These are phyloP conservation scores for Rhododendron simsii DNA, from an alignment of 148 eudicot species.

Conservation along the genomic window DNA sequence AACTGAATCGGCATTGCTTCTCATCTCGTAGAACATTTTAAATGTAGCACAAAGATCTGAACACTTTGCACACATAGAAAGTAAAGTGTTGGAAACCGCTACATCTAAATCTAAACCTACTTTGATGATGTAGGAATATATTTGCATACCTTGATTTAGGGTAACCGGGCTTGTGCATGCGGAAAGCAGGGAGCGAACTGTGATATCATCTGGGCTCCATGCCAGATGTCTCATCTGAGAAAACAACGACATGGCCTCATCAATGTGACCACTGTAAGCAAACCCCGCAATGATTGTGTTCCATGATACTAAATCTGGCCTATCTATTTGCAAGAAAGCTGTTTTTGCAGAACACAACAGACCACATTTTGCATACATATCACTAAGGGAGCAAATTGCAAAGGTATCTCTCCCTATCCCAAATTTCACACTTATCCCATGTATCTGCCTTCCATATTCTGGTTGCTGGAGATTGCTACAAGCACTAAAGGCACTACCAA, in stretches of 20 bases:
- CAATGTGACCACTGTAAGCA: slow-evolving; percentile 29
- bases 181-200: slow-evolving; percentile 36
- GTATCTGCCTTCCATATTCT: slow-evolving; percentile 37
- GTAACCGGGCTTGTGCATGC: slow-evolving; percentile 21
- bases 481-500: slow-evolving; percentile 38
- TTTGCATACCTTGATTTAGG: slow-evolving; percentile 30
- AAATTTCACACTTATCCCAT: slow-evolving; percentile 34
- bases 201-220: slow-evolving; percentile 30
- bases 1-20: slow-evolving; percentile 24
- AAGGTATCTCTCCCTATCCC: slow-evolving; percentile 26
- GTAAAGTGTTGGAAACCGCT: slow-evolving; percentile 31
- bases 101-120: slow-evolving; percentile 21
- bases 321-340: slow-evolving; percentile 29
- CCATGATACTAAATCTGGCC: slow-evolving; percentile 42
- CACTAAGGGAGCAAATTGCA: slow-evolving; percentile 33
- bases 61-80: slow-evolving; percentile 38
- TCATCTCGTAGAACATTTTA: slow-evolving; percentile 30
- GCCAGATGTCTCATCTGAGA: slow-evolving; percentile 25
- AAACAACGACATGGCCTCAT: slow-evolving; percentile 25
- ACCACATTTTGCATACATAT: slow-evolving; percentile 47
- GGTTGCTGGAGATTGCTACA: slow-evolving; percentile 30
- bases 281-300: slow-evolving; percentile 35
- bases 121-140: slow-evolving; percentile 34
- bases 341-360: slow-evolving; percentile 21
- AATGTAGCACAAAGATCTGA: slow-evolving; percentile 18